These are phyloP conservation scores for Mycena crocata DNA, from an alignment of 768 basidiomycete genomes.

Conservation along the genomic window DNA sequence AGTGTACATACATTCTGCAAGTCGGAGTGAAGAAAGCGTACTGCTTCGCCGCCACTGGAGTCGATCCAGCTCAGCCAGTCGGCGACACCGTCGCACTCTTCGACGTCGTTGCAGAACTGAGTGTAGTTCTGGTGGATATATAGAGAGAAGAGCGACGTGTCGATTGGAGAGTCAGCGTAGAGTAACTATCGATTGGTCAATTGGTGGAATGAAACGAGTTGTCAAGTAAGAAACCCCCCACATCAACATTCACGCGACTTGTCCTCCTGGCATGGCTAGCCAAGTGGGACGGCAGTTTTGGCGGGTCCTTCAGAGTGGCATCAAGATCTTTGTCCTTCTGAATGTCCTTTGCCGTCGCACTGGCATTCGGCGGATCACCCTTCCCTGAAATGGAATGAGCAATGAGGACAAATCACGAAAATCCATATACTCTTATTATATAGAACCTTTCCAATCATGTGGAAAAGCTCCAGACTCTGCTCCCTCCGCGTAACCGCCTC, in stretches of 20 bases:
- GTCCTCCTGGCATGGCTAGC: conserved; percentile 68
- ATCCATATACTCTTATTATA: conserved; percentile 89
- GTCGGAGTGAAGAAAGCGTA: conserved; percentile 44
- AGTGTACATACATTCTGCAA: neutral
- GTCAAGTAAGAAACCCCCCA: conserved; percentile 47
- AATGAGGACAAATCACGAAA: conserved; percentile 10
- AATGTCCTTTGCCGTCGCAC: conserved; percentile 70
- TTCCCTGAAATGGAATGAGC: conserved; percentile 64
- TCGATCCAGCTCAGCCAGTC: conserved; percentile 87
- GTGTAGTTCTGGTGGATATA: conserved; percentile 97
- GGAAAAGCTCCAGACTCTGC: conserved; percentile 89
- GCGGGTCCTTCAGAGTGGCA: conserved; percentile 62
- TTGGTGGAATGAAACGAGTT: neutral
- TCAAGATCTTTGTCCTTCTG: conserved; percentile 72
- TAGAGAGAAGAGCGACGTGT: conserved; percentile 87
- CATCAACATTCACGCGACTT: conserved; percentile 85
- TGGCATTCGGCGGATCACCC: conserved; percentile 71
- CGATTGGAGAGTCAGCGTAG: conserved; percentile 89
- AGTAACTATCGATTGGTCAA: conserved; percentile 60
- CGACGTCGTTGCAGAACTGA: conserved; percentile 82
- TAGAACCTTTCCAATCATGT: conserved; percentile 91
- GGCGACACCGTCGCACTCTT: conserved; percentile 75
- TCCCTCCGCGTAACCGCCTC: conserved; percentile 87
- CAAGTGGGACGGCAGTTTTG: conserved; percentile 69
- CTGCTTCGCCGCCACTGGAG: conserved; percentile 71